These are phyloP conservation scores for Suillus bovinus DNA, from an alignment of 768 basidiomycete genomes.

Conservation along the genomic window DNA sequence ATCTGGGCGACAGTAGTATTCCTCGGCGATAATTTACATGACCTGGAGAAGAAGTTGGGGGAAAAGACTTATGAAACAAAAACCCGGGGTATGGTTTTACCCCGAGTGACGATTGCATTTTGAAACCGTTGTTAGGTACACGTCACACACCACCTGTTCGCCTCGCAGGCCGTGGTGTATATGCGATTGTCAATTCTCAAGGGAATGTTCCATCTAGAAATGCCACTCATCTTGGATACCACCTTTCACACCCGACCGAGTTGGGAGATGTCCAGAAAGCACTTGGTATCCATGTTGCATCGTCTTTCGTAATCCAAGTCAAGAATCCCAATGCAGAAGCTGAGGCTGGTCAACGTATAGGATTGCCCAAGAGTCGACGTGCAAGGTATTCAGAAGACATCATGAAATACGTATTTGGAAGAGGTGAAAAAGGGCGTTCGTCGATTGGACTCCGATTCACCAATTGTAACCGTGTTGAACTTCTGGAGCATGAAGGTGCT, in stretches of 20 bases:
- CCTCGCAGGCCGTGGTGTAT: conserved; percentile 57
- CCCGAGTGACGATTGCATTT: background rate
- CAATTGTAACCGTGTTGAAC: conserved; percentile 47
- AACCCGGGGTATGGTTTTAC: conserved; percentile 45
- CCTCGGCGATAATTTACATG: conserved; percentile 51
- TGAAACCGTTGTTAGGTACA: conserved; percentile 35
- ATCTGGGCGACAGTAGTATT: conserved; percentile 56
- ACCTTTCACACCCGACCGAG: conserved; percentile 52
- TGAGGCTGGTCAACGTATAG: conserved; percentile 31
- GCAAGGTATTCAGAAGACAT: conserved; percentile 49
- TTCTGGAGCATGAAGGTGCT: conserved; percentile 56
- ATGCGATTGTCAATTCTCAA: conserved; percentile 56
- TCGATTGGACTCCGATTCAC: conserved; percentile 52
- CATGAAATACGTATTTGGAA: conserved; percentile 50
- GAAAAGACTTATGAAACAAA: conserved; percentile 60
- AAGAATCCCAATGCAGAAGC: conserved; percentile 57
- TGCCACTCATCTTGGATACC: conserved; percentile 58
- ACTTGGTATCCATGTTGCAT: conserved; percentile 52
- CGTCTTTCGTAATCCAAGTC: conserved; percentile 59
- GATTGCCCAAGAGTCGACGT: conserved; percentile 31
- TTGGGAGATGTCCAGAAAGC: conserved; percentile 55
- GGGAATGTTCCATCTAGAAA: conserved; percentile 44
- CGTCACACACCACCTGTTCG: conserved; percentile 54
- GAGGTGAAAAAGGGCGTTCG: conserved; percentile 43
- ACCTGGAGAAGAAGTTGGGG: conserved; percentile 49